Evolutionary conservation across 192 early-diverging fungal species (phyloP), one percentile per base, ranked within the genome.

Genomic region (Backusella tarrabulga): DNA sequence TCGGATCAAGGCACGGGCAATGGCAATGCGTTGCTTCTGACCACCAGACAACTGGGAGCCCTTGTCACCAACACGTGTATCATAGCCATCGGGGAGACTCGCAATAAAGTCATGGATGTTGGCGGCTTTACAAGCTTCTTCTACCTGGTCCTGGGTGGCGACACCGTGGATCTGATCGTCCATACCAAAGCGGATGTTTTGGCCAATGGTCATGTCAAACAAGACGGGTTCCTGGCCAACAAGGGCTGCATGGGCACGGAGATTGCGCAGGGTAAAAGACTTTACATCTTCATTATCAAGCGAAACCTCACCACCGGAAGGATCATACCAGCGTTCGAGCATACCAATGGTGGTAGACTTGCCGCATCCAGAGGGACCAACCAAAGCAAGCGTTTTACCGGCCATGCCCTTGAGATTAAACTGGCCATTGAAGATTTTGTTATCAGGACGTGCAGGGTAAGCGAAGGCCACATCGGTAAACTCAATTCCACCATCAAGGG

Each of bases 211-310:
- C 81, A 93, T 85, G 81, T 96, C 93, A 79, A 97, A 97, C 56
- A 98, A 80, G 52, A 95, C 91, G 2, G 97, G 97, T 86, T 97
- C 96, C 79, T 98, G 97, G 23, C 93, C 92, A 12, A 98, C 97
- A 17, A 98, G 83, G 17, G 94, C 92, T 84, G 95, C 83, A 73
- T 88, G 87, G 26, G 76, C 54, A 73, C 97, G 90, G 42, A 97
- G 84, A 60, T 90, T 87, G 17, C 77, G 73, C 8, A 95, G 36
- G 36, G 89, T 85, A 87, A 92, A 93, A 46, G 88, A 73, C 6
- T 83, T 77, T 38, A 96, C 85, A 63, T 89, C 79, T 6, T 83
- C 79, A 42, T 78, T 78, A 71, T 96, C 91, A 60, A 95, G 81
- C 8, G 63, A 76, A 35, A 94, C 87, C 23, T 41, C 29, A 23